phyloP scores from a whole-genome alignment of 2,329 filamentous ascomycete species.

The Nothophaeocryptopus gaeumannii region DNA sequence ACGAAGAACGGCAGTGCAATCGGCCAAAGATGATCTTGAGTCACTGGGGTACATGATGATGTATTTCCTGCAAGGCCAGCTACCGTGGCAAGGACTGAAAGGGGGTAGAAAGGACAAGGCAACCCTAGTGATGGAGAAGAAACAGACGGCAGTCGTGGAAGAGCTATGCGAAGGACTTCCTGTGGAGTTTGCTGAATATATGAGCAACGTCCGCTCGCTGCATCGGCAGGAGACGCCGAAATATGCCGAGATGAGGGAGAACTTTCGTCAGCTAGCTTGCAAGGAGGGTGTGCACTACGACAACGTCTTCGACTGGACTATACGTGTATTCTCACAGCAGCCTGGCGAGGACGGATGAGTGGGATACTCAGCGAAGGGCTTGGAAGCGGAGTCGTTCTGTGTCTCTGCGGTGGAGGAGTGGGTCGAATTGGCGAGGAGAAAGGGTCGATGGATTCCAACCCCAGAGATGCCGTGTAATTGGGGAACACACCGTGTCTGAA shows the following conservation, averaged over 20 bases:
- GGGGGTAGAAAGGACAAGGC: constrained; percentile 22
- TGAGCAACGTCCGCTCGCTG: background rate
- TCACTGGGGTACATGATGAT: constrained; percentile 30
- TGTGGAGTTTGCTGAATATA: background rate
- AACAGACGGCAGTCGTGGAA: no score
- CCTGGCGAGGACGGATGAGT: no score
- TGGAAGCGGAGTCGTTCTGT: no score
- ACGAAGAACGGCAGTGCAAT: constrained; percentile 25
- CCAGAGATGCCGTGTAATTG: no score
- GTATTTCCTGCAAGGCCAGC: constrained; percentile 29
- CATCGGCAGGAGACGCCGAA: background rate
- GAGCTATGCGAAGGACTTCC: background rate
- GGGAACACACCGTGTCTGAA: background rate
- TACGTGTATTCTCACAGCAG: no score
- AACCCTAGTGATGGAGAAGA: constrained; percentile 25
- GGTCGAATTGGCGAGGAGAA: no score
- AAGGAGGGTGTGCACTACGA: background rate
- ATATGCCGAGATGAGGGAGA: background rate
- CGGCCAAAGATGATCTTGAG: constrained; percentile 30
- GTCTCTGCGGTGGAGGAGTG: no score
- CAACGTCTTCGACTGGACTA: constrained; percentile 6
- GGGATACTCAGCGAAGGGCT: no score
- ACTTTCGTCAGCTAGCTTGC: background rate
- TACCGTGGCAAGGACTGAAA: constrained; percentile 31
- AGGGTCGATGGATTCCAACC: no score